These are phyloP conservation scores for Zymoseptoria brevis DNA, from an alignment of 2,329 filamentous ascomycete species.

Conservation along the genomic window DNA sequence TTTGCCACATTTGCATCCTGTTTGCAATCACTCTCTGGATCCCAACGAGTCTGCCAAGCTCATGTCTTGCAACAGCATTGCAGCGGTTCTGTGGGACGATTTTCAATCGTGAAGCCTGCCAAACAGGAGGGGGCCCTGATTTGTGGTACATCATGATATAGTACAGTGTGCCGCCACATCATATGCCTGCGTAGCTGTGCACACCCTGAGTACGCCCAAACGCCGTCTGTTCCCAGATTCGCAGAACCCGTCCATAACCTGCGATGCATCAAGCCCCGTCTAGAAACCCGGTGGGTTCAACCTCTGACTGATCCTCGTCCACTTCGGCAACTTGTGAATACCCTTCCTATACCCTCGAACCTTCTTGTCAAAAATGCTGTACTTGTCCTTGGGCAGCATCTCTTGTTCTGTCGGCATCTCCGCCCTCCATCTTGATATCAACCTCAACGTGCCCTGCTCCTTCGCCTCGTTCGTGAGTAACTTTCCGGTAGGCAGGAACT, in stretches of 20 bases:
- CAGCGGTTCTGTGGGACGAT: too few relatives aligned
- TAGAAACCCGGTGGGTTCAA: conserved; percentile 93
- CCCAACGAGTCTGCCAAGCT: too few relatives aligned
- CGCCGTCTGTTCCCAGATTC: background rate
- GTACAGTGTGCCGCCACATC: background rate
- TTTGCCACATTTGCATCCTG: background rate
- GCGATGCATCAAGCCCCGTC: background rate
- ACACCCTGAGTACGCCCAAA: background rate
- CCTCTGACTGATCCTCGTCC: conserved; percentile 91
- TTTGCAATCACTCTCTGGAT: background rate
- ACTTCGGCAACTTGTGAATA: conserved; percentile 72
- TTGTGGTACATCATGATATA: background rate
- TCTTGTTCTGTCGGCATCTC: conserved; percentile 95
- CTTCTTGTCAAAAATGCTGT: conserved; percentile 95
- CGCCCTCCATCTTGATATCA: conserved; percentile 81
- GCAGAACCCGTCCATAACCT: too few relatives aligned
- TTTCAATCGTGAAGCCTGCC: too few relatives aligned
- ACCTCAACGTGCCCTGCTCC: conserved; percentile 54
- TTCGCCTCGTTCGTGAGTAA: conserved; percentile 22
- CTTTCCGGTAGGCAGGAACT: conserved; percentile 14
- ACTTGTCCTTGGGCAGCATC: conserved; percentile 95
- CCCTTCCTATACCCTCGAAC: conserved; percentile 93
- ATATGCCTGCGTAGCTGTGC: background rate
- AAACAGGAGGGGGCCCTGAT: background rate
- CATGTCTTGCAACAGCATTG: too few relatives aligned